These are phyloP conservation scores for Globisporangium echinulatum DNA, from an alignment of 352 stramenopile genomes.

Conservation along the genomic window DNA sequence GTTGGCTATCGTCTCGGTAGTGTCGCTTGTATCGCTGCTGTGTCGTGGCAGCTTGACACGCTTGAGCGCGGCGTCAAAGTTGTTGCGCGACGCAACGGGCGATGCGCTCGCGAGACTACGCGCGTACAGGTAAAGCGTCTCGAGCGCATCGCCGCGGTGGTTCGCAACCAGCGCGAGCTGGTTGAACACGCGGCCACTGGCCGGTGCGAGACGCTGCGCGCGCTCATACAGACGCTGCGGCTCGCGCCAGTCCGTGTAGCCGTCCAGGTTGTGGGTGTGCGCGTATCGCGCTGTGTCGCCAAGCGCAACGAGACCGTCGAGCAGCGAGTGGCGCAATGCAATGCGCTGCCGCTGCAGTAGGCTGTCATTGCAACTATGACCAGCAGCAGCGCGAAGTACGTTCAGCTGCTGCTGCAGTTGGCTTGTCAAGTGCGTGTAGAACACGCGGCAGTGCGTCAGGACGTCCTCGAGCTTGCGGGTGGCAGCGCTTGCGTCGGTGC, in stretches of 20 bases:
- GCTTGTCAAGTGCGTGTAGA: conserved; percentile 9
- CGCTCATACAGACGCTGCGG: conserved; percentile 29
- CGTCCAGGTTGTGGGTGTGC: conserved; percentile 13
- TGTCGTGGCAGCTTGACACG: not conserved
- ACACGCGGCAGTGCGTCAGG: conserved; percentile 7
- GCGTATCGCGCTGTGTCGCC: conserved; percentile 41
- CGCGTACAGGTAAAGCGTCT: conserved; percentile 39
- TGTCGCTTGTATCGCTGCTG: too few relatives aligned
- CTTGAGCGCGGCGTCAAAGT: conserved; percentile 30
- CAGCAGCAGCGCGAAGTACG: not conserved
- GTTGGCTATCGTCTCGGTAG: too few relatives aligned
- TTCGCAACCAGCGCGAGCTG: conserved; percentile 43
- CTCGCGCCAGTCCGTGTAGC: conserved; percentile 19
- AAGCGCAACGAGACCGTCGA: conserved; percentile 38
- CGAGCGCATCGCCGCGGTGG: conserved; percentile 22
- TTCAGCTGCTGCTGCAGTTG: not conserved
- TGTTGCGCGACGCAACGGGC: conserved; percentile 30
- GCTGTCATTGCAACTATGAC: not conserved
- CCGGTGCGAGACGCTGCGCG: conserved; percentile 29
- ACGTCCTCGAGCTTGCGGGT: conserved; percentile 1
- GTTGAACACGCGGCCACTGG: conserved; percentile 55
- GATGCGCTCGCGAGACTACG: conserved; percentile 33
- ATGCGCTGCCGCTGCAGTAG: not conserved
- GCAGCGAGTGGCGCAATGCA: conserved; percentile 23
- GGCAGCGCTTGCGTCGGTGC: conserved; percentile 1